Evolutionary conservation across 169 alveolate species (phyloP).

Genomic region (Theileria luwenshuni): DNA sequence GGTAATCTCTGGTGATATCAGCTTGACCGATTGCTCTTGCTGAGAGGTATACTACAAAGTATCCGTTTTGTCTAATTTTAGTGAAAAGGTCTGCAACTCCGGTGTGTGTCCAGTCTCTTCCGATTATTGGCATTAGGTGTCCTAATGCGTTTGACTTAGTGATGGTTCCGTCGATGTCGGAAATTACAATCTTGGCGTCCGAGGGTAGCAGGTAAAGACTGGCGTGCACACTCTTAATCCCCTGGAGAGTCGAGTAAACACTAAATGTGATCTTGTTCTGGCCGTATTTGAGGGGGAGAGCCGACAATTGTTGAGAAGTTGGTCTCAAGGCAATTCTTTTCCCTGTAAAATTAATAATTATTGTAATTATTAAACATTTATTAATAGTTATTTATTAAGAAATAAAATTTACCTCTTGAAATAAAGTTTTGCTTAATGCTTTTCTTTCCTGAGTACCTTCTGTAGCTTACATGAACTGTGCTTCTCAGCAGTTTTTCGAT

Average conservation of each 20-base stretch:
- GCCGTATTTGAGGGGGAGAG: slow-evolving; percentile 86
- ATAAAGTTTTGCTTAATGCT: neutral
- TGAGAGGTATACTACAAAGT: slow-evolving; percentile 93
- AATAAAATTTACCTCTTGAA: slow-evolving; percentile 1
- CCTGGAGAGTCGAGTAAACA: slow-evolving; percentile 88
- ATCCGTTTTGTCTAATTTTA: slow-evolving; percentile 89
- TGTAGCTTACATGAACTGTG: slow-evolving; percentile 17
- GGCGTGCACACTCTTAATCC: slow-evolving; percentile 89
- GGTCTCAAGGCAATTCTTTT: slow-evolving; percentile 84
- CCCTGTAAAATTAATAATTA: neutral
- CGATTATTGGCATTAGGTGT: slow-evolving; percentile 94
- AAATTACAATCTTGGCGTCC: slow-evolving; percentile 89
- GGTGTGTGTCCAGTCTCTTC: slow-evolving; percentile 96
- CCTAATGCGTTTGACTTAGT: slow-evolving; percentile 95
- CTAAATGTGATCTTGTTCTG: slow-evolving; percentile 86
- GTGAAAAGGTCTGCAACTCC: slow-evolving; percentile 93
- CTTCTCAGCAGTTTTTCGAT: slow-evolving; percentile 74
- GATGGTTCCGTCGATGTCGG: slow-evolving; percentile 98
- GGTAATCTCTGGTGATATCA: slow-evolving; percentile 91
- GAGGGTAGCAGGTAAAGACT: slow-evolving; percentile 91
- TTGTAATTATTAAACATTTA: neutral
- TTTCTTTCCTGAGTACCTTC: neutral
- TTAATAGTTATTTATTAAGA: too few relatives aligned
- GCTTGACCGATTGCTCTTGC: slow-evolving; percentile 98
- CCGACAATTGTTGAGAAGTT: slow-evolving; percentile 85